Base-by-base conservation (phyloP, 2,329 filamentous ascomycete species). In the Colletotrichum chlorophyti region DNA sequence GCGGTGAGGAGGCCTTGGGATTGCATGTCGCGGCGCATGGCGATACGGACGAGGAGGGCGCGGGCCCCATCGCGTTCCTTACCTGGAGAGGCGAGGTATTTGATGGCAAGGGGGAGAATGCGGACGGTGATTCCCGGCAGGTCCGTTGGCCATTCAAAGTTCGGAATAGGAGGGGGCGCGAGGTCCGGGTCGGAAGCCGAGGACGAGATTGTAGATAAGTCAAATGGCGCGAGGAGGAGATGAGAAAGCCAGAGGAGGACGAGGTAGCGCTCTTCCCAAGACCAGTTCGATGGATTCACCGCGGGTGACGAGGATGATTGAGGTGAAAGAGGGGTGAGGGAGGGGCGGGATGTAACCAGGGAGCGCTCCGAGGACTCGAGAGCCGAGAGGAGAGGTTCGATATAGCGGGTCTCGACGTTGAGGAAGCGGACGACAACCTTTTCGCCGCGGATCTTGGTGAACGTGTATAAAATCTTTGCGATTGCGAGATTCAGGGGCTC, bases 21-120 rank as follows among this genome's bases (percentile, higher is more conserved):
- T 72, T 94, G 91, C 91, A 98, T 97, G 70, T 99, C 95, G 42
- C 85, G 86, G 14, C 95, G 85, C 70, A 93, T 86, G n/a, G 88
- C 85, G 41, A 97, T 79, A 41, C 93, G 85, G 15, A 96, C 91
- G 7, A 99, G 79, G 21, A 98, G 79, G 3, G 85, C 81, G 58
- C 89, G 92, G n/a, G 95, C 93, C 9, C 93, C 92, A 72, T 95
- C 91, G 55, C 91, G 86, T 69, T 97, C 94, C 66, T 96, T 97
- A 0, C 93, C 92, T 0, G 94, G 83, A 1, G 84, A 86, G 6
- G 84, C 78, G 14, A 98, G 82, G 68, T 92, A 91, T 54, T 83
- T 81, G 51, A 92, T 76, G 6, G 88, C 91, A 23, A 96, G 72
- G 0, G 86, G 84, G 5, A 97, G 77, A 9, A 95, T 79, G 12